Evolutionary conservation across 225 moss, liverwort and hornwort genomes (phyloP).

Genomic region (Antitrichia curtipendula): DNA sequence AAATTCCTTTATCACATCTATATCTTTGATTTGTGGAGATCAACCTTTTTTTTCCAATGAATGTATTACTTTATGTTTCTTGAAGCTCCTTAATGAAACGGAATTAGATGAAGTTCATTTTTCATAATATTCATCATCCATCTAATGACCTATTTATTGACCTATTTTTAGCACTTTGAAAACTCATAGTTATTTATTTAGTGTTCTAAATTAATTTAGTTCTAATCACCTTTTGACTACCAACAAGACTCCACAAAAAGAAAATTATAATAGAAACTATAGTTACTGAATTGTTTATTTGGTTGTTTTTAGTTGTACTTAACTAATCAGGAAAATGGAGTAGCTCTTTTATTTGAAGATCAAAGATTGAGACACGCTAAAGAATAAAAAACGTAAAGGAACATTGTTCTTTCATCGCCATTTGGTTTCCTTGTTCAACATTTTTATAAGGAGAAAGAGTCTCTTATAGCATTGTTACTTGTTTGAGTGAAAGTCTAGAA

Average conservation of each 20-base stretch:
- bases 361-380: neutral
- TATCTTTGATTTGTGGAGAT: neutral
- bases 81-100: no score
- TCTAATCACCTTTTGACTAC: no score
- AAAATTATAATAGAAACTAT: no score
- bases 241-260: no score
- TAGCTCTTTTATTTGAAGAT: neutral
- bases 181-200: no score
- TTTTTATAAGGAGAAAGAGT: neutral
- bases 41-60: no score
- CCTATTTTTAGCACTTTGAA: no score
- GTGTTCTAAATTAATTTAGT: no score
- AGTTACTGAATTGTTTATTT: neutral
- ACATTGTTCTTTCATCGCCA: neutral
- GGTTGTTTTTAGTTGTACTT: neutral
- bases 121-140: no score
- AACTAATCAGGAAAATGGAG: no score
- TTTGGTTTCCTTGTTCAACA: rapidly evolving
- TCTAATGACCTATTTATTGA: no score
- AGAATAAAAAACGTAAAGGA: neutral
- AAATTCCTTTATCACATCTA: neutral
- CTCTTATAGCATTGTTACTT: neutral
- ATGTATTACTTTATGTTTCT: no score
- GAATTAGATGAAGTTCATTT: neutral
- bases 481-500: neutral